A percentile compares a stretch with the other conserved stretches of the same genome.
Conservation (phyloP, 345 rosid species). For the Trapa incisa region DNA sequence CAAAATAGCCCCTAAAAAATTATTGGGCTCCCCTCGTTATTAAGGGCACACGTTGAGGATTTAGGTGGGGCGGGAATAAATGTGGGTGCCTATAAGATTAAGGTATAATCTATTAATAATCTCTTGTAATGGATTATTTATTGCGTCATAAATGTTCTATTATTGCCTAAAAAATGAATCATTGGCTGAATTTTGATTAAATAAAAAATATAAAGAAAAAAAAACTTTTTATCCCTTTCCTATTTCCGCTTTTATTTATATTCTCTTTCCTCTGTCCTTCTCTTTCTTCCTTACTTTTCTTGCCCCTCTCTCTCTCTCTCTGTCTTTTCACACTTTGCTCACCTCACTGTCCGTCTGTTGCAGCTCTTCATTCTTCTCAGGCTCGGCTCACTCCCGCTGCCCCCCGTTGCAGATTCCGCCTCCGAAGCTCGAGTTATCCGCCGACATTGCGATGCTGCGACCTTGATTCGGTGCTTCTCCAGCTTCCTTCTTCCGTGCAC, state of each 20-base stretch:
- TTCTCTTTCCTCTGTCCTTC: constrained; percentile 7
- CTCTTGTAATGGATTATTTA: too few relatives aligned
- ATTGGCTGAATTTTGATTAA: neutral
- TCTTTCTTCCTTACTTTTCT: neutral
- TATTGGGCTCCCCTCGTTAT: neutral
- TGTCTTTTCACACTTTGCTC: neutral
- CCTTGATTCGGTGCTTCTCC: constrained; percentile 12
- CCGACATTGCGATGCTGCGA: constrained; percentile 9
- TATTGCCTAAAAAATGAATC: too few relatives aligned
- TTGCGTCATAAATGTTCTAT: too few relatives aligned
- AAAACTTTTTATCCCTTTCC: neutral
- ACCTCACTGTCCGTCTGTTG: constrained; percentile 1
- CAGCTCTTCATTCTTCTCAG: neutral
- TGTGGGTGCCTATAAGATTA: too few relatives aligned
- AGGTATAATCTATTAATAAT: too few relatives aligned
- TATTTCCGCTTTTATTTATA: neutral
- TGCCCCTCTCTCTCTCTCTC: neutral
- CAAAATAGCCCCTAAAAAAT: too few relatives aligned
- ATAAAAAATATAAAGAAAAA: neutral
- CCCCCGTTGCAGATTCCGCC: constrained; percentile 11
- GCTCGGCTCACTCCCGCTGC: neutral
- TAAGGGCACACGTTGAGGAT: neutral
- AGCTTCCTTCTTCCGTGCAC: constrained; percentile 8
- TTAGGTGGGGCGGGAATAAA: neutral
- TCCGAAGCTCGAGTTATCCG: constrained; percentile 1